Conservation (phyloP, 495 filamentous ascomycete species). For the Cairneyella variabilis region DNA sequence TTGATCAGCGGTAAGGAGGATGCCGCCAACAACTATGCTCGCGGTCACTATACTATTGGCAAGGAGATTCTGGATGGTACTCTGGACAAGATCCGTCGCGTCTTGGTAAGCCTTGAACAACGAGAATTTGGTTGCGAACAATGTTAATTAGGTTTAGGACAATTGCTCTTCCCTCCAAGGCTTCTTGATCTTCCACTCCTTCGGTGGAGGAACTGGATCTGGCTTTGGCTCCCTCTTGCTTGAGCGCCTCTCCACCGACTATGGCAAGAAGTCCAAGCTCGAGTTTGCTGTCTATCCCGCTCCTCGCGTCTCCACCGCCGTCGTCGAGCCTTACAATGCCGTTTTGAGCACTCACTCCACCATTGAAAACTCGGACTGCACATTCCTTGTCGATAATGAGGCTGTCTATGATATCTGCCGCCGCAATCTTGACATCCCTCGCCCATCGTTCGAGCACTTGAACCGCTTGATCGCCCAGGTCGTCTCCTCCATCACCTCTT, state of each 20-base stretch:
- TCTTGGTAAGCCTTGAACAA: conserved; percentile 38
- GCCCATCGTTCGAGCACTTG: conserved; percentile 80
- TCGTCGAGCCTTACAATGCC: conserved; percentile 92
- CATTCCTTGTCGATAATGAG: conserved; percentile 91
- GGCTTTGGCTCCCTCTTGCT: conserved; percentile 85
- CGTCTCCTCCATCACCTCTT: conserved; percentile 87
- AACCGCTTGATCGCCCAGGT: conserved; percentile 91
- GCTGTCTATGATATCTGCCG: conserved; percentile 88
- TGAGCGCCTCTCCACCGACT: conserved; percentile 83
- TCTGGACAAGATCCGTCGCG: conserved; percentile 79
- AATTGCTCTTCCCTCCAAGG: conserved; percentile 89
- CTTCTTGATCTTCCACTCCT: conserved; percentile 92
- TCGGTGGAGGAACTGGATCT: conserved; percentile 88
- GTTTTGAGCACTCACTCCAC: conserved; percentile 90
- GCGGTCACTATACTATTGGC: conserved; percentile 90
- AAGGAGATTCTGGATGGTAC: conserved; percentile 86
- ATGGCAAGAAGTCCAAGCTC: conserved; percentile 93
- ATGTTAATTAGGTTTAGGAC: conserved; percentile 44
- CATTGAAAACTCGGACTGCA: conserved; percentile 90
- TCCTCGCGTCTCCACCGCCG: conserved; percentile 78
- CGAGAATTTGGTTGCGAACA: conserved; percentile 41
- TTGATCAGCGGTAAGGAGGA: conserved; percentile 91
- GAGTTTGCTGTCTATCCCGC: conserved; percentile 90
- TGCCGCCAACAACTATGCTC: conserved; percentile 93
- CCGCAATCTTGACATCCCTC: conserved; percentile 82